Conservation (phyloP, 2,329 filamentous ascomycete species). For the Claviceps quebecensis region DNA sequence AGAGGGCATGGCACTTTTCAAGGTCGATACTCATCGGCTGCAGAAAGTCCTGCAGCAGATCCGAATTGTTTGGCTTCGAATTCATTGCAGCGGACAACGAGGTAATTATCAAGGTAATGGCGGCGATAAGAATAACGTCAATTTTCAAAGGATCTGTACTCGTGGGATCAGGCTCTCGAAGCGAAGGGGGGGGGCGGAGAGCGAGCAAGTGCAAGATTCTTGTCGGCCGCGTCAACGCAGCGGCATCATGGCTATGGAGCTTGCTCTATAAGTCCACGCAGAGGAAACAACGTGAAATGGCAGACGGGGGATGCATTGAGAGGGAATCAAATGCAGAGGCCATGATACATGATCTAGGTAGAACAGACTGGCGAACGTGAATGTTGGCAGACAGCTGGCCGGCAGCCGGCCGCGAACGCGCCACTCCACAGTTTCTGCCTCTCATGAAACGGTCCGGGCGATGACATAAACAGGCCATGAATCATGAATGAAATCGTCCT, state of each 20-base stretch:
- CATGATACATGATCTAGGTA: not conserved
- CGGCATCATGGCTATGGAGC: not conserved
- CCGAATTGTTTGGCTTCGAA: constrained; percentile 2
- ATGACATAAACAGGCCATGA: too few relatives aligned
- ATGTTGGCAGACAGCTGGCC: too few relatives aligned
- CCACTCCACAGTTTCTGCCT: too few relatives aligned
- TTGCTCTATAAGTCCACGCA: not conserved
- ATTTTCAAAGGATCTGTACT: not conserved
- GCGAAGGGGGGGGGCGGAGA: not conserved
- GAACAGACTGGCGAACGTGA: too few relatives aligned
- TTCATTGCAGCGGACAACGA: constrained; percentile 10
- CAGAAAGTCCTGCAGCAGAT: constrained; percentile 30
- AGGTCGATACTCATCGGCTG: constrained; percentile 35
- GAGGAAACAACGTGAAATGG: not conserved
- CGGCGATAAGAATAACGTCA: not conserved
- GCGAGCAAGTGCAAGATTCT: not conserved
- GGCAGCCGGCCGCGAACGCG: too few relatives aligned
- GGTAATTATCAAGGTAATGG: constrained; percentile 8
- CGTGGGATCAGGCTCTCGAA: not conserved
- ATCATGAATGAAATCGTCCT: too few relatives aligned
- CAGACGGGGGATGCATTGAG: too few relatives aligned
- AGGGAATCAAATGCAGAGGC: not conserved
- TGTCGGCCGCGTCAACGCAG: not conserved
- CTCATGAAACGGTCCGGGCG: too few relatives aligned
- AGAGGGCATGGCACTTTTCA: constrained; percentile 30